phyloP scores from a whole-genome alignment of 2,329 filamentous ascomycete genomes.

The Onygenales sp. region DNA sequence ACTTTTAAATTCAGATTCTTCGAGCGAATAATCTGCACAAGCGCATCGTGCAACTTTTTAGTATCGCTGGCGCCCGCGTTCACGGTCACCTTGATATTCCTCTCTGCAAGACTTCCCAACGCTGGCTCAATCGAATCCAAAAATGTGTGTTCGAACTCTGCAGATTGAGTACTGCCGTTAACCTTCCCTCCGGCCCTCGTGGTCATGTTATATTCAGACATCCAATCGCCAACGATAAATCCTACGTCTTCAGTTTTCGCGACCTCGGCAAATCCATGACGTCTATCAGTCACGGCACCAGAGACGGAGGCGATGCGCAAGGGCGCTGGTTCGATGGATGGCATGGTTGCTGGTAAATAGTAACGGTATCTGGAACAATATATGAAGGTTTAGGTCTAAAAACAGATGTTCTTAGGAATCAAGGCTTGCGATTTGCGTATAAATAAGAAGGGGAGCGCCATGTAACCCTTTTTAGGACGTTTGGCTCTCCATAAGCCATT shows the following conservation, averaged over 20 bases:
- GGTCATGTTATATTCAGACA: constrained; percentile 16
- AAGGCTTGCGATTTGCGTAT: too few species aligned
- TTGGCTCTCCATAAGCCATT: too few species aligned
- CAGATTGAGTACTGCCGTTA: not conserved
- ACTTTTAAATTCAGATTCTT: constrained; percentile 23
- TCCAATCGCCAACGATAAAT: constrained; percentile 22
- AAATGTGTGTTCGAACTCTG: constrained; percentile 23
- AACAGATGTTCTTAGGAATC: too few species aligned
- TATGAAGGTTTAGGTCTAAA: too few species aligned
- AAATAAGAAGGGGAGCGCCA: too few species aligned
- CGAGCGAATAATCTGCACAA: constrained; percentile 21
- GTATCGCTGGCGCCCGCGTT: constrained; percentile 35
- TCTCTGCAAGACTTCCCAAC: constrained; percentile 26
- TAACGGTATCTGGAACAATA: too few species aligned
- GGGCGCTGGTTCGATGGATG: too few species aligned
- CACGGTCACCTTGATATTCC: constrained; percentile 29
- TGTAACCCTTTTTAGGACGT: too few species aligned
- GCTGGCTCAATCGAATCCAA: constrained; percentile 29
- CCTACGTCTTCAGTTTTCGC: constrained; percentile 14
- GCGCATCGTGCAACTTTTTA: constrained; percentile 12
- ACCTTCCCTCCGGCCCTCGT: constrained; percentile 16
- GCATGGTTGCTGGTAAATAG: too few species aligned
- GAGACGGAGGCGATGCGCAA: not conserved
- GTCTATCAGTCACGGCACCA: not conserved
- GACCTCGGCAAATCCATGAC: constrained; percentile 6